Conservation (phyloP, 2,329 filamentous ascomycete genomes). For the Metarhizium anisopliae region DNA sequence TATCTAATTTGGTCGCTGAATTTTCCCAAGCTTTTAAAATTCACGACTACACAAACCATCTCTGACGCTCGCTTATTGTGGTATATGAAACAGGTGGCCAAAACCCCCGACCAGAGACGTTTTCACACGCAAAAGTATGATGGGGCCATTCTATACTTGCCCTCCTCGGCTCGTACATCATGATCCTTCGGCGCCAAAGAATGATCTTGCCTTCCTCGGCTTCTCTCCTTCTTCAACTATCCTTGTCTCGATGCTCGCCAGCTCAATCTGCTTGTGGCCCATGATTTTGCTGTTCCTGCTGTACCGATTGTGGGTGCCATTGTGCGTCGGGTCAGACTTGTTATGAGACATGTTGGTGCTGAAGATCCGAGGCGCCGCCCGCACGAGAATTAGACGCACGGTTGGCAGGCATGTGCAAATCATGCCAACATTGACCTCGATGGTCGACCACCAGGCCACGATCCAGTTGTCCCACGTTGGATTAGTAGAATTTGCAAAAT, state of each 20-base stretch:
- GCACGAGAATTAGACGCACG: conserved; percentile 4
- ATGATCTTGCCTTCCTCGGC: background rate
- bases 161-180: background rate
- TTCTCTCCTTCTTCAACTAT: background rate
- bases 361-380: conserved; percentile 2
- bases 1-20: too few species aligned
- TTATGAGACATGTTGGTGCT: background rate
- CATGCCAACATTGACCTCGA: conserved; percentile 5
- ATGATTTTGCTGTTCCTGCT: background rate
- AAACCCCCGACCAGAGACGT: too few species aligned
- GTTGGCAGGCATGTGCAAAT: conserved; percentile 7
- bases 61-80: background rate
- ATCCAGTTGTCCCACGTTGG: conserved; percentile 6
- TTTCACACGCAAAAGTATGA: too few species aligned
- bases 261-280: conserved; percentile 2
- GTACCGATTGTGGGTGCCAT: background rate
- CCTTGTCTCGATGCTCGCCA: conserved; percentile 1
- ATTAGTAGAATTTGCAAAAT: conserved; percentile 5
- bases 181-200: background rate
- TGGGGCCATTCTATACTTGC: too few species aligned
- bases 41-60: too few species aligned
- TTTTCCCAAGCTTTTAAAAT: too few species aligned
- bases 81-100: conserved; percentile 5
- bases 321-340: background rate
- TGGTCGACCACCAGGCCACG: conserved; percentile 6